A percentile compares a stretch with the other conserved stretches of the same genome.
Conservation (phyloP, 1,284 basidiomycete species). For the Ceratorhiza oryzae-sativae region DNA sequence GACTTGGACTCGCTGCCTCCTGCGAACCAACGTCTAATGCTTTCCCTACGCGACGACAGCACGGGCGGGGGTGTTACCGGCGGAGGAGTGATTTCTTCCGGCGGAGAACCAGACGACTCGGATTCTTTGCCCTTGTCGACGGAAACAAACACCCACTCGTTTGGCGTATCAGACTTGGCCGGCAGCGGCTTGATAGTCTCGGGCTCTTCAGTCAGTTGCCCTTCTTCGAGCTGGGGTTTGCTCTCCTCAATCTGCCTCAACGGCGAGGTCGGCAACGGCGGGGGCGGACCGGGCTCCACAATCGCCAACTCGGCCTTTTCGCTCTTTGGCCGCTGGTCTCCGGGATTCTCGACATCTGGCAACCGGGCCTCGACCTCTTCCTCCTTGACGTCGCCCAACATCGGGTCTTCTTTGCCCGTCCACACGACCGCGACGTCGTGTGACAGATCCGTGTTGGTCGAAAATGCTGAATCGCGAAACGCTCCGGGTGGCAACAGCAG, state of each 20-base stretch:
- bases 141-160: slow-evolving; percentile 34
- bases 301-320: slow-evolving; percentile 22
- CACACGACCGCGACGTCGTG: slow-evolving; percentile 27
- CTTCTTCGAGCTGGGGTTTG: neutral
- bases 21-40: slow-evolving; percentile 24
- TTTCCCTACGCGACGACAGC: neutral
- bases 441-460: slow-evolving; percentile 25
- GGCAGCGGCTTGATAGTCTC: neutral
- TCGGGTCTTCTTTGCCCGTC: neutral
- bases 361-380: slow-evolving; percentile 1
- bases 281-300: slow-evolving; percentile 6
- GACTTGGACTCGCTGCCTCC: neutral
- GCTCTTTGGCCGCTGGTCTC: slow-evolving; percentile 10
- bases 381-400: slow-evolving; percentile 10
- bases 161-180: slow-evolving; percentile 1
- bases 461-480: slow-evolving; percentile 31
- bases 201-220: neutral
- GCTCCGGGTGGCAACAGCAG: slow-evolving; percentile 13
- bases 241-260: neutral
- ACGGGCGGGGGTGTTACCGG: neutral
- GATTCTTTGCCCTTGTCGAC: slow-evolving; percentile 17
- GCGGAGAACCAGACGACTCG: slow-evolving; percentile 3
- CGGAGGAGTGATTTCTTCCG: neutral
- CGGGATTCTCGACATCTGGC: neutral
- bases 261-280: neutral